Conservation (phyloP, 495 filamentous ascomycete genomes). For the Amphirosellinia nigrospora region DNA sequence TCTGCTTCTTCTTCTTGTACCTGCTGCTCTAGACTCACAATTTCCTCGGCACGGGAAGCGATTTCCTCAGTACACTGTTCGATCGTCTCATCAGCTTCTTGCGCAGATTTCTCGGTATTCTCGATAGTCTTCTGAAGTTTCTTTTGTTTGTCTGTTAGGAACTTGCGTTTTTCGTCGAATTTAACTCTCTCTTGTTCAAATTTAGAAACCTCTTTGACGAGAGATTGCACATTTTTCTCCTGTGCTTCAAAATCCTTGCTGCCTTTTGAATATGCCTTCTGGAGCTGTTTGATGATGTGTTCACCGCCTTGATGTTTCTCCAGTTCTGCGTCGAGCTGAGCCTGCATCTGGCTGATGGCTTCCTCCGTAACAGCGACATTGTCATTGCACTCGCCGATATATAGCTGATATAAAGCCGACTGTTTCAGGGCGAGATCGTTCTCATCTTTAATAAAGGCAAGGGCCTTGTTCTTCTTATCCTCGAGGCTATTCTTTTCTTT, state of each 20-base stretch:
- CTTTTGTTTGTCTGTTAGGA: slow-evolving; percentile 84
- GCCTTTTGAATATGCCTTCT: slow-evolving; percentile 82
- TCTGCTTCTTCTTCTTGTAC: slow-evolving; percentile 83
- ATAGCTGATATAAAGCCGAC: slow-evolving; percentile 87
- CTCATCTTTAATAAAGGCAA: slow-evolving; percentile 87
- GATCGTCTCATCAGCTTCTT: slow-evolving; percentile 77
- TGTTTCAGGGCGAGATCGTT: slow-evolving; percentile 92
- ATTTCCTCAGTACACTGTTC: slow-evolving; percentile 80
- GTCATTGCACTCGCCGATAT: slow-evolving; percentile 83
- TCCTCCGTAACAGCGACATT: slow-evolving; percentile 91
- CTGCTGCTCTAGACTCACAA: slow-evolving; percentile 70
- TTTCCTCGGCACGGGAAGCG: slow-evolving; percentile 73
- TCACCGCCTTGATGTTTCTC: slow-evolving; percentile 93
- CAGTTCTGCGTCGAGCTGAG: slow-evolving; percentile 82
- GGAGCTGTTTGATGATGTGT: slow-evolving; percentile 85
- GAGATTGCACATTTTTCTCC: slow-evolving; percentile 78
- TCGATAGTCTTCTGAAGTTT: slow-evolving; percentile 91
- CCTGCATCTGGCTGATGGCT: slow-evolving; percentile 87
- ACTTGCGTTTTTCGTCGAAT: slow-evolving; percentile 96
- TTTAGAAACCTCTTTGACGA: slow-evolving; percentile 87
- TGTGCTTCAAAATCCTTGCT: slow-evolving; percentile 80
- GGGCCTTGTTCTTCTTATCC: slow-evolving; percentile 94
- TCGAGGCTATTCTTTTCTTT: slow-evolving; percentile 92
- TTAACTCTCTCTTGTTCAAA: slow-evolving; percentile 96
- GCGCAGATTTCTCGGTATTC: slow-evolving; percentile 64